phyloP scores from a whole-genome alignment of 306 rosid species.

The Carpinus viminea region DNA sequence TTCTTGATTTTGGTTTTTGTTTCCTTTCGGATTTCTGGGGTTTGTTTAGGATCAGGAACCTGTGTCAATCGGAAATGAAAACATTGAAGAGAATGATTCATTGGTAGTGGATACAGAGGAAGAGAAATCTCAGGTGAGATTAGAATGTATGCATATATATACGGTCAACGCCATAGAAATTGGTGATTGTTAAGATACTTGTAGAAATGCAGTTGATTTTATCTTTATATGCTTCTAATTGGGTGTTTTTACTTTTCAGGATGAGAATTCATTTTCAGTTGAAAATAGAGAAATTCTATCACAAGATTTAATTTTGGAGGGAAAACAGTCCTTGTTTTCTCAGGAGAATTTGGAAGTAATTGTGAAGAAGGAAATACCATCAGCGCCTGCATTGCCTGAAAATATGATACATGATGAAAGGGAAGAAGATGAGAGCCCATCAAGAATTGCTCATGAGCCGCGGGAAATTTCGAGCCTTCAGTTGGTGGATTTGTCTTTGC shows the following conservation, averaged over 20 bases:
- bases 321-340: constrained; percentile 24
- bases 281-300: constrained; percentile 42
- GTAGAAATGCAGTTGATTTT: constrained; percentile 2
- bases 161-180: neutral
- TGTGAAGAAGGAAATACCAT: constrained; percentile 35
- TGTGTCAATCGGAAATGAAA: constrained; percentile 14
- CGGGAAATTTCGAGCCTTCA: constrained; percentile 6
- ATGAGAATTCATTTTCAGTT: constrained; percentile 18
- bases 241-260: constrained; percentile 27
- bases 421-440: constrained; percentile 31
- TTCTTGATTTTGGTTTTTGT: constrained; percentile 9
- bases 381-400: constrained; percentile 40
- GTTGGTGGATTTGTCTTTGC: constrained; percentile 22
- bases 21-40: constrained; percentile 3
- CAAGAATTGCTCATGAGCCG: constrained; percentile 20
- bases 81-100: constrained; percentile 13
- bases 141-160: neutral
- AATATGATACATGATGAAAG: constrained; percentile 21
- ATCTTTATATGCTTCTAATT: constrained; percentile 10
- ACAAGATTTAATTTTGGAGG: constrained; percentile 34
- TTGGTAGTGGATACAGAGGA: constrained; percentile 7
- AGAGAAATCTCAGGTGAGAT: constrained; percentile 12
- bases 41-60: constrained; percentile 22
- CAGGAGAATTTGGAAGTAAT: constrained; percentile 33
- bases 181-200: neutral